Conservation (phyloP, 1,139 yeast genomes). For the Pichia sp. region DNA sequence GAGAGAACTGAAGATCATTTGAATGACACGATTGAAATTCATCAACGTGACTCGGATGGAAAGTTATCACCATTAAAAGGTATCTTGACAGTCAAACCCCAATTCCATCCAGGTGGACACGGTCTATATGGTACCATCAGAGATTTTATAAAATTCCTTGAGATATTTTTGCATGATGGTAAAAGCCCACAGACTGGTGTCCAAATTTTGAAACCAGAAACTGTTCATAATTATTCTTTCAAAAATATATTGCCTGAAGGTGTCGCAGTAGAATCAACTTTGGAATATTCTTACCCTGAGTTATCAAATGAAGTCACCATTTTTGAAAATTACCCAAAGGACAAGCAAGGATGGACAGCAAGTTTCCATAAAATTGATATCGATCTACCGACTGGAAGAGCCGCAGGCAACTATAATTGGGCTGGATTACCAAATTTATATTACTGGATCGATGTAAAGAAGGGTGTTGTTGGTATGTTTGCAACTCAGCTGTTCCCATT, state of each 20-base stretch:
- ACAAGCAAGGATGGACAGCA: conserved; percentile 8
- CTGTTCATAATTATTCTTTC: conserved; percentile 5
- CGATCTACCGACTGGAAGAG: conserved; percentile 7
- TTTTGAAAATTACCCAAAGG: conserved; percentile 3
- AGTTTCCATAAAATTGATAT: conserved; percentile 7
- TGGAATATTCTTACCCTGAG: conserved; percentile 7
- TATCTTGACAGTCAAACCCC: background rate
- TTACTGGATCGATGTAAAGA: conserved; percentile 8
- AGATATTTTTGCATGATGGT: conserved; percentile 9
- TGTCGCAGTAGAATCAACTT: conserved; percentile 4
- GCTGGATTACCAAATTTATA: conserved; percentile 9
- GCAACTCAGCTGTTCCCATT: conserved; percentile 11
- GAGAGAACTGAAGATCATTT: background rate
- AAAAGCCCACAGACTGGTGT: conserved; percentile 4
- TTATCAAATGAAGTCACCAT: conserved; percentile 2
- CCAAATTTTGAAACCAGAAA: conserved; percentile 8
- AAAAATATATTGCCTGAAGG: conserved; percentile 6
- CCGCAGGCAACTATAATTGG: conserved; percentile 2
- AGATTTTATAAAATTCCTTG: conserved; percentile 8
- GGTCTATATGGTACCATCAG: conserved; percentile 7
- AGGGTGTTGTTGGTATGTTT: conserved; percentile 7
- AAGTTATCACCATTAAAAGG: background rate
- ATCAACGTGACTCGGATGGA: conserved; percentile 1
- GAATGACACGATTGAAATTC: conserved; percentile 1
- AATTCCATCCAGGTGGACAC: conserved; percentile 10